These are phyloP conservation scores for Tremellales sp. DNA, from an alignment of 1,284 basidiomycete genomes.

Conservation along the genomic window DNA sequence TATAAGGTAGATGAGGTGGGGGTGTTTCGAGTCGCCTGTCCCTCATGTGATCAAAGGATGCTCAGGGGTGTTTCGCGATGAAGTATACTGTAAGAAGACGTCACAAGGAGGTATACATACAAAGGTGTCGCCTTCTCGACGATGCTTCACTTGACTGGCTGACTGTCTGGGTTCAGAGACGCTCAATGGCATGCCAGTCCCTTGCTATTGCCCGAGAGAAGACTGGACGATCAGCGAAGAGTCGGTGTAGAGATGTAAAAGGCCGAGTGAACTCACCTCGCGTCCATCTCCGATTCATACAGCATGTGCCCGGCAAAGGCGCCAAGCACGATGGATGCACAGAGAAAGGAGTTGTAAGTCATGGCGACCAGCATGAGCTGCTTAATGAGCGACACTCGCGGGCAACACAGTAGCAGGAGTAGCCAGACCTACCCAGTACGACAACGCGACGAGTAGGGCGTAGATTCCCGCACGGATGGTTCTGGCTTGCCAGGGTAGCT, in stretches of 20 bases:
- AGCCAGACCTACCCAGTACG: conserved; percentile 40
- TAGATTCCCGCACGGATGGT: conserved; percentile 36
- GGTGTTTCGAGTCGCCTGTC: too few species aligned
- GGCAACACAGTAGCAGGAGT: background rate
- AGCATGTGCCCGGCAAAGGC: conserved; percentile 45
- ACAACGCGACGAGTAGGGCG: conserved; percentile 38
- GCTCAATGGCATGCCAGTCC: conserved; percentile 37
- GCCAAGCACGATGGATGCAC: conserved; percentile 46
- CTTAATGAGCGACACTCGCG: background rate
- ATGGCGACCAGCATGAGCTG: conserved; percentile 52
- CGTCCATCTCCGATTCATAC: conserved; percentile 45
- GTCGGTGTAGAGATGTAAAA: background rate
- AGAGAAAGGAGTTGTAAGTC: conserved; percentile 50
- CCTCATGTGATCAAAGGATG: too few species aligned
- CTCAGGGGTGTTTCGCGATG: too few species aligned
- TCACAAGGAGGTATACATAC: background rate
- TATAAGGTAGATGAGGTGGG: too few species aligned
- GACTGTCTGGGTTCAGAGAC: background rate
- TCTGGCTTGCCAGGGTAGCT: conserved; percentile 18
- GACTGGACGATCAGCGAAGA: conserved; percentile 6
- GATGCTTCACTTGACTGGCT: background rate
- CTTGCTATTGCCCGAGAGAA: conserved; percentile 15
- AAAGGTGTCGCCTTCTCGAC: background rate
- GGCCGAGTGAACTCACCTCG: conserved; percentile 26
- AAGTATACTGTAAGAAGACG: too few species aligned